Evolutionary conservation across 106 monocot genomes (phyloP), one percentile per base, ranked within the genome.

Genomic region (Dactylorhiza incarnata): DNA sequence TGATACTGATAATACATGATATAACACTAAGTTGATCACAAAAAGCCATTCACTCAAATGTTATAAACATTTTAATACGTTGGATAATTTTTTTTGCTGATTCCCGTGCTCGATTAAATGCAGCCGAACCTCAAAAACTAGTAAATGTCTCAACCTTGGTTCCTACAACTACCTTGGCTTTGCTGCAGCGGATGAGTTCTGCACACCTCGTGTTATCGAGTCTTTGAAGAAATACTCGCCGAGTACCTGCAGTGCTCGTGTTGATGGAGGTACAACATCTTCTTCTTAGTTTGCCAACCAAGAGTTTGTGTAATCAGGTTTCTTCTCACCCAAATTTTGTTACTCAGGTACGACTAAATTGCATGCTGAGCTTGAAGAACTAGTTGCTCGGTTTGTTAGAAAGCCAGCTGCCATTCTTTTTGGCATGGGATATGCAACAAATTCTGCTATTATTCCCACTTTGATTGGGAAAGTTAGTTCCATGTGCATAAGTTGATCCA

Each of bases 381-480:
- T 97, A 26, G 83, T 97, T 76, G 97, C 97, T 24, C 76, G 83
- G 47, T 97, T 89, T 83, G 93, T 97, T 65, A 86, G 97, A 55
- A 97, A 97, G 78, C 91, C 91, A 67, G 84, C 87, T 61, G 91
- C 93, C 74, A 78, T 97, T 75, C 48, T 89, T 49, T 94, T 97
- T 78, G 97, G 97, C 72, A 97, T 97, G 97, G 97, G 97, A 72
- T 97, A 97, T 87, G 93, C 83, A 56, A 97, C 97, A 76, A 97
- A 97, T 80, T 97, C 97, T 58, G 91, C 97, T 47, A 91, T 94
- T 22, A 97, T 93, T 76, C 97, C 97, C 68, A 76, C 71, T 62
- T 78, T 97, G 25, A 78, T 94, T 45, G 88, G 91, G 24, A 97
- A 94, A 94, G 96, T 96, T 25, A 62, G 44, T 68, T 5, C 50